phyloP scores from a whole-genome alignment of 1,139 yeast genomes.

The Debaryomycetaceae sp. region DNA sequence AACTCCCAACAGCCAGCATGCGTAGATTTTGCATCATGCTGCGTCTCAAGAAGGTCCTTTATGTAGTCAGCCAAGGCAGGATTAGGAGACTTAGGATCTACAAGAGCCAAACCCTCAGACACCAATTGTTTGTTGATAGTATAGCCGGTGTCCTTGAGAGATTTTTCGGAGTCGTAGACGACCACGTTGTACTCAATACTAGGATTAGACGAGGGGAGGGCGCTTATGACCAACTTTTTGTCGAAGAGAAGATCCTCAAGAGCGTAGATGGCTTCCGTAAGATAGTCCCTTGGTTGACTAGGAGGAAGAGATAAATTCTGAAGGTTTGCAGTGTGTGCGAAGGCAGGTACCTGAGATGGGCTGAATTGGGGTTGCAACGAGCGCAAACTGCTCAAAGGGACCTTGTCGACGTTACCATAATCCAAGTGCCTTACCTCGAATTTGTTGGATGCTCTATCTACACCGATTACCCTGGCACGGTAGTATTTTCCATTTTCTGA shows the following conservation, averaged over 20 bases:
- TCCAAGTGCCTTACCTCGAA: constrained; percentile 62
- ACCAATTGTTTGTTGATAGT: constrained; percentile 65
- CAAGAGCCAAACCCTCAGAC: constrained; percentile 63
- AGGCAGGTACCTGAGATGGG: constrained; percentile 41
- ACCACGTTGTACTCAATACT: constrained; percentile 48
- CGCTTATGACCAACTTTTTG: constrained; percentile 58
- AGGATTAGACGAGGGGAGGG: constrained; percentile 38
- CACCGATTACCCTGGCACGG: constrained; percentile 55
- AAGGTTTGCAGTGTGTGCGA: constrained; percentile 57
- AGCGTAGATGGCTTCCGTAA: constrained; percentile 54
- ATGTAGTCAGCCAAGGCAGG: constrained; percentile 34
- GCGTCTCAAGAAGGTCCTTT: constrained; percentile 38
- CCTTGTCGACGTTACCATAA: constrained; percentile 57
- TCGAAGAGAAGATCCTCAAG: constrained; percentile 55
- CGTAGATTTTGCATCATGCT: constrained; percentile 45
- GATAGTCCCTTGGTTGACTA: constrained; percentile 53
- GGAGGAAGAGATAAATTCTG: constrained; percentile 63
- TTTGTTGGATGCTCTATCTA: constrained; percentile 45
- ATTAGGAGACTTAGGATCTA: constrained; percentile 38
- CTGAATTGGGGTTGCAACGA: constrained; percentile 54
- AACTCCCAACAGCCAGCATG: constrained; percentile 79
- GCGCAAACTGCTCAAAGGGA: constrained; percentile 46
- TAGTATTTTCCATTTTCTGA: constrained; percentile 54
- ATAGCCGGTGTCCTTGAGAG: constrained; percentile 52
- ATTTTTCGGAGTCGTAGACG: constrained; percentile 60